Evolutionary conservation across 148 eudicot species (phyloP).

Genomic region (Chenopodium quinoa): DNA sequence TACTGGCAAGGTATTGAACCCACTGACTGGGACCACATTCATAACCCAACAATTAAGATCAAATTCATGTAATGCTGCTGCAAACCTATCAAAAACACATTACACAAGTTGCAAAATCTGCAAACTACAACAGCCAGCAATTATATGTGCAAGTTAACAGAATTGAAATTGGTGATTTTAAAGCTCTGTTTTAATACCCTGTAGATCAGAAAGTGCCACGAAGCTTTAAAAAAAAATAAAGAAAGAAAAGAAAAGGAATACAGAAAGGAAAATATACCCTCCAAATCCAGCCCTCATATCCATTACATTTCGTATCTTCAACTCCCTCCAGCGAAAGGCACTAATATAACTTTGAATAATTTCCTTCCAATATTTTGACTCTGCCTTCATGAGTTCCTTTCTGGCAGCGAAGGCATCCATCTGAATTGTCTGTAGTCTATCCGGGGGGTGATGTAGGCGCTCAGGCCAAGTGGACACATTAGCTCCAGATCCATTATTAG

Average conservation of each 20-base stretch:
- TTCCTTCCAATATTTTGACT: slow-evolving; percentile 63
- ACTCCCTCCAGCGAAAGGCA: slow-evolving; percentile 46
- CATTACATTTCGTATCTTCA: slow-evolving; percentile 55
- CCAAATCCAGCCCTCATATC: slow-evolving; percentile 86
- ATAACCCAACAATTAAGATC: slow-evolving; percentile 68
- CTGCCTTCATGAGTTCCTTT: slow-evolving; percentile 60
- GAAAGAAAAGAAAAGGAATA: neutral
- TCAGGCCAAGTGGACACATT: slow-evolving; percentile 67
- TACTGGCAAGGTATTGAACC: slow-evolving; percentile 64
- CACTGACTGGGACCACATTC: slow-evolving; percentile 79
- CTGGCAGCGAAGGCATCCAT: slow-evolving; percentile 73
- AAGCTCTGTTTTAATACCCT: neutral
- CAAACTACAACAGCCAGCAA: neutral
- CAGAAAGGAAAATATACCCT: slow-evolving; percentile 43
- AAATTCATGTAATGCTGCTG: slow-evolving; percentile 56
- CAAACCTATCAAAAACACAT: slow-evolving; percentile 45
- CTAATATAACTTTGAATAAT: slow-evolving; percentile 46
- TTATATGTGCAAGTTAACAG: neutral
- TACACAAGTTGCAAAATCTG: neutral
- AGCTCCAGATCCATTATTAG: slow-evolving; percentile 59
- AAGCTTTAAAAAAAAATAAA: neutral
- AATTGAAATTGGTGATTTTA: too few species aligned
- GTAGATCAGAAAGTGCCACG: neutral
- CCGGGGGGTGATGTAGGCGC: slow-evolving; percentile 63
- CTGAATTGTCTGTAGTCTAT: slow-evolving; percentile 56